Conservation (phyloP, 179 eudicot genomes). For the Heliamphora pulchella region DNA sequence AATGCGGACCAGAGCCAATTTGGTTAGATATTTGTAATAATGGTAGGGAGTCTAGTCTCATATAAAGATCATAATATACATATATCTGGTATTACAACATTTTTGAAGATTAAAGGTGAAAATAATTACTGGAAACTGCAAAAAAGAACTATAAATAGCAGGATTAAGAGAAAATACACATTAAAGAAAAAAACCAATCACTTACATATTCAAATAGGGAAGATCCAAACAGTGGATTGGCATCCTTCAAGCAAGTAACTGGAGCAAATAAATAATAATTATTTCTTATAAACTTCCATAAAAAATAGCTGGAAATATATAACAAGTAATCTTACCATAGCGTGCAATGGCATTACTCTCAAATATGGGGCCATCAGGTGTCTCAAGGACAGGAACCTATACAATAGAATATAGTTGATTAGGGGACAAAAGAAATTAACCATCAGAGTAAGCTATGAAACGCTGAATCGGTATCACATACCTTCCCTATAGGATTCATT, state of each 20-base stretch:
- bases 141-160: not conserved
- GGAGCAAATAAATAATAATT: conserved; percentile 7
- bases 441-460: not conserved
- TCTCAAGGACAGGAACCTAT: conserved; percentile 55
- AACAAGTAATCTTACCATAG: conserved; percentile 21
- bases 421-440: not conserved
- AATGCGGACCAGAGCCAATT: conserved; percentile 3
- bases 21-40: too few species aligned
- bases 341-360: conserved; percentile 26
- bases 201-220: conserved; percentile 46
- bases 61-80: too few species aligned
- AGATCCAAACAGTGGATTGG: conserved; percentile 43
- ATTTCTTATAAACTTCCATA: not conserved
- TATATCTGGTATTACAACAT: too few species aligned
- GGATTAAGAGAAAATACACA: not conserved
- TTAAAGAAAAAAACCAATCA: not conserved
- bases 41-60: too few species aligned
- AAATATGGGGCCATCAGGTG: conserved; percentile 24
- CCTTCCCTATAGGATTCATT: conserved; percentile 97
- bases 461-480: conserved; percentile 11
- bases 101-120: not conserved
- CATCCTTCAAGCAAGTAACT: conserved; percentile 43
- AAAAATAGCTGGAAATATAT: not conserved
- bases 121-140: not conserved
- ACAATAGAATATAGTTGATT: not conserved